Conservation (phyloP, 2,329 filamentous ascomycete species). For the Phaeophleospora eucalypticola region DNA sequence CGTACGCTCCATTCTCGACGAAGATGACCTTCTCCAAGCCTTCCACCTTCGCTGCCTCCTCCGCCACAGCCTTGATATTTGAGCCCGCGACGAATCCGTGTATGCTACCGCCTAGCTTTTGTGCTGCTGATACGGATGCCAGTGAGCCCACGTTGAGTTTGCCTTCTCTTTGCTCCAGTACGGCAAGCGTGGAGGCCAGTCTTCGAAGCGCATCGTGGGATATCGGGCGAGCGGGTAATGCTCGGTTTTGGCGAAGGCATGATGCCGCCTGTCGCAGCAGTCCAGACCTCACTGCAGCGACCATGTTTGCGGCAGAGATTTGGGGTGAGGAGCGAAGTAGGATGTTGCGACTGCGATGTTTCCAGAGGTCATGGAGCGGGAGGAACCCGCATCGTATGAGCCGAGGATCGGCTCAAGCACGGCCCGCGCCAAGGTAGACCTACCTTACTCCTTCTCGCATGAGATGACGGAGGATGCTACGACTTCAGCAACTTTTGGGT, state of each 20-base stretch:
- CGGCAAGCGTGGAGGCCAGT: conserved; percentile 79
- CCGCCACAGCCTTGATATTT: conserved; percentile 69
- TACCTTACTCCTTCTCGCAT: no score
- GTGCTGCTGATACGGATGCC: conserved; percentile 20
- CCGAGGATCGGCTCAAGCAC: no score
- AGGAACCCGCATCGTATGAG: no score
- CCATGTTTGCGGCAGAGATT: conserved; percentile 12
- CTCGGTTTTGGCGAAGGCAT: conserved; percentile 30
- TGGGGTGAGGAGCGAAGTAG: neutral
- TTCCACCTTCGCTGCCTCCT: conserved; percentile 81
- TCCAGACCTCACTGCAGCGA: conserved; percentile 18
- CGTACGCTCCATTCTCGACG: conserved; percentile 84
- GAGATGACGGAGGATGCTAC: no score
- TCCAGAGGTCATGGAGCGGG: neutral
- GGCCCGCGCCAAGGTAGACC: no score
- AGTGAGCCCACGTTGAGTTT: conserved; percentile 65
- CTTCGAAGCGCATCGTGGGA: conserved; percentile 57
- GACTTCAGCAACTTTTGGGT: no score
- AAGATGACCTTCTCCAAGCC: conserved; percentile 88
- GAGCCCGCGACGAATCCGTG: conserved; percentile 84
- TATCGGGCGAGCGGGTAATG: conserved; percentile 35
- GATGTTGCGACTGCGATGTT: neutral
- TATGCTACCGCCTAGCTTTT: conserved; percentile 63
- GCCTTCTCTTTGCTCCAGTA: conserved; percentile 89
- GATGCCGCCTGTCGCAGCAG: conserved; percentile 28